These are phyloP conservation scores for Lepidium campestre DNA, from an alignment of 441 rosid species.

Conservation along the genomic window DNA sequence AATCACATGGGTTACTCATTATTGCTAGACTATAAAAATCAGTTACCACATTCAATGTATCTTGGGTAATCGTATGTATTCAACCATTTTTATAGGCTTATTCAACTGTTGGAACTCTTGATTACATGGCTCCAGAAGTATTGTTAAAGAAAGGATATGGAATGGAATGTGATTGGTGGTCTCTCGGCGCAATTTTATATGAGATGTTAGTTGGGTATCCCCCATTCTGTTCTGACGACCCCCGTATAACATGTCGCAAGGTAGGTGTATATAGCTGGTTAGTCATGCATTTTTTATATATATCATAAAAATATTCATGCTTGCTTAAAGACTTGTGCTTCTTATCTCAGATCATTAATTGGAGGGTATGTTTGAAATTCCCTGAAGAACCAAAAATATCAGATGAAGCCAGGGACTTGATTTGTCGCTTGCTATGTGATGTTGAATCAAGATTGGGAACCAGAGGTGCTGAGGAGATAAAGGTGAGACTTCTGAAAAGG, in stretches of 20 bases:
- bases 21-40: background rate
- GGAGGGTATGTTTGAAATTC: constrained; percentile 90
- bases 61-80: background rate
- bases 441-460: constrained; percentile 90
- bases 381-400: constrained; percentile 91
- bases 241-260: constrained; percentile 90
- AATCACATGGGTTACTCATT: constrained; percentile 1
- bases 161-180: constrained; percentile 98
- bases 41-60: background rate
- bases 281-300: constrained; percentile 18
- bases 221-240: constrained; percentile 94
- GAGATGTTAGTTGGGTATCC: constrained; percentile 95
- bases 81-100: constrained; percentile 53
- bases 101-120: constrained; percentile 97
- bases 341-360: constrained; percentile 63
- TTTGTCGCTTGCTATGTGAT: constrained; percentile 83
- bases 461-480: constrained; percentile 81
- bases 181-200: constrained; percentile 88
- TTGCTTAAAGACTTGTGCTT: constrained; percentile 25
- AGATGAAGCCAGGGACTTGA: constrained; percentile 77
- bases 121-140: constrained; percentile 97
- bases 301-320: background rate
- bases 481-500: constrained; percentile 39
- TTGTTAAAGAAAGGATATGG: constrained; percentile 89
- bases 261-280: constrained; percentile 32